A percentile compares a stretch with the other conserved stretches of the same genome.
Evolutionary conservation across 331 rosid genomes (phyloP).

Genomic region (Quercus phellos): DNA sequence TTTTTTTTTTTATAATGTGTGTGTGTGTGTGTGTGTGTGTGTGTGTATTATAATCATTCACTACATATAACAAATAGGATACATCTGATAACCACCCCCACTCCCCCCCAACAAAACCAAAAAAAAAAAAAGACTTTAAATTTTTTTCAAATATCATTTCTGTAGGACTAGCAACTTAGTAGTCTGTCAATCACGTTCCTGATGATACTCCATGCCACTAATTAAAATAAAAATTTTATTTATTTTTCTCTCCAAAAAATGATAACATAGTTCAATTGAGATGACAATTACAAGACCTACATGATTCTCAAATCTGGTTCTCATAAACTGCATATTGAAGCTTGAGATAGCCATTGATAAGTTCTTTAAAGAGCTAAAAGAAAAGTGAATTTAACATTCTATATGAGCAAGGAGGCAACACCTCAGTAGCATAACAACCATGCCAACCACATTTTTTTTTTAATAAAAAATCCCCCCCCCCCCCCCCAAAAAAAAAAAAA

Average conservation of each 20-base stretch:
- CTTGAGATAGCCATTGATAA: background rate
- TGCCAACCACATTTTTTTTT: background rate
- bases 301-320: no score
- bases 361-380: background rate
- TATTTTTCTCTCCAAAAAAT: background rate
- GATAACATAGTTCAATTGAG: background rate
- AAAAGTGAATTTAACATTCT: background rate
- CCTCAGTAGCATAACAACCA: background rate
- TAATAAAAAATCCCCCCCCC: no score
- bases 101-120: no score
- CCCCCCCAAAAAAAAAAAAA: background rate
- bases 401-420: background rate
- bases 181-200: background rate
- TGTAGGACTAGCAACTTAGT: background rate
- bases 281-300: background rate
- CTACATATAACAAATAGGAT: slow-evolving; percentile 11
- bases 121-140: no score
- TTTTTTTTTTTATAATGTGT: no score
- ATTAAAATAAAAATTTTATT: background rate
- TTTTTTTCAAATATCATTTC: background rate
- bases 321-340: background rate
- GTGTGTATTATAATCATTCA: background rate
- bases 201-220: slow-evolving; percentile 5
- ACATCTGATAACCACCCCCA: background rate
- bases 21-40: no score